phyloP scores from a whole-genome alignment of 1,139 yeast species.

The Yamadazyma atlantica region DNA sequence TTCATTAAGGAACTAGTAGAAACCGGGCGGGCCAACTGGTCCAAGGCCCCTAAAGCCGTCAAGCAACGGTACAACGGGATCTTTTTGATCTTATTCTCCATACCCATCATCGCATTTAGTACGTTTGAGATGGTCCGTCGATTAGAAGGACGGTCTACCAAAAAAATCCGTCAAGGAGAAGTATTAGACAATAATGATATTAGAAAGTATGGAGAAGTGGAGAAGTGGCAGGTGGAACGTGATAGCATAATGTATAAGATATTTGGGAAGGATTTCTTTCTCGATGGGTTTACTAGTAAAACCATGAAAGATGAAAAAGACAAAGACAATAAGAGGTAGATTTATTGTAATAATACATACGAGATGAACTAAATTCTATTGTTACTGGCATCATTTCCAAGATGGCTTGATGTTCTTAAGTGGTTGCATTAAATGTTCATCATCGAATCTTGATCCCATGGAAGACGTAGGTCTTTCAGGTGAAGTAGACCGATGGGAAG shows the following conservation, averaged over 20 bases:
- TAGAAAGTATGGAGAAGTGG: constrained; percentile 38
- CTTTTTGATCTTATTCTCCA: constrained; percentile 37
- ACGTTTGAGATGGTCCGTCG: constrained; percentile 38
- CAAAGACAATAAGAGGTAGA: constrained; percentile 1
- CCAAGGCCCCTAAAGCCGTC: constrained; percentile 43
- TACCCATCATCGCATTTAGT: constrained; percentile 38
- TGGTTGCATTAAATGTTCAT: constrained; percentile 31
- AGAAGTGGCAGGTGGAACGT: constrained; percentile 42
- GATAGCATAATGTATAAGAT: constrained; percentile 37
- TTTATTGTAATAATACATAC: neutral
- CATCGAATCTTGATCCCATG: constrained; percentile 37
- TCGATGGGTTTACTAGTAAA: constrained; percentile 48
- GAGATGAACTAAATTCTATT: constrained; percentile 2
- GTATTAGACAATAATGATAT: constrained; percentile 32
- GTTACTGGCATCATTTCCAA: constrained; percentile 23
- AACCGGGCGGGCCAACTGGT: constrained; percentile 48
- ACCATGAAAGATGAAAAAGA: constrained; percentile 26
- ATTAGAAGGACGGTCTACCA: constrained; percentile 43
- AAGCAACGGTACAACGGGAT: constrained; percentile 41
- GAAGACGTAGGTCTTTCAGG: constrained; percentile 38
- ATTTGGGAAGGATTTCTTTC: constrained; percentile 45
- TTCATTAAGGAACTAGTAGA: constrained; percentile 35
- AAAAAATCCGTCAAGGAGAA: constrained; percentile 45
- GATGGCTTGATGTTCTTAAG: constrained; percentile 22
- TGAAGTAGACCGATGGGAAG: constrained; percentile 26